These are phyloP conservation scores for Cutaneotrichosporon cutaneum DNA, from an alignment of 1,284 basidiomycete species.

Conservation along the genomic window DNA sequence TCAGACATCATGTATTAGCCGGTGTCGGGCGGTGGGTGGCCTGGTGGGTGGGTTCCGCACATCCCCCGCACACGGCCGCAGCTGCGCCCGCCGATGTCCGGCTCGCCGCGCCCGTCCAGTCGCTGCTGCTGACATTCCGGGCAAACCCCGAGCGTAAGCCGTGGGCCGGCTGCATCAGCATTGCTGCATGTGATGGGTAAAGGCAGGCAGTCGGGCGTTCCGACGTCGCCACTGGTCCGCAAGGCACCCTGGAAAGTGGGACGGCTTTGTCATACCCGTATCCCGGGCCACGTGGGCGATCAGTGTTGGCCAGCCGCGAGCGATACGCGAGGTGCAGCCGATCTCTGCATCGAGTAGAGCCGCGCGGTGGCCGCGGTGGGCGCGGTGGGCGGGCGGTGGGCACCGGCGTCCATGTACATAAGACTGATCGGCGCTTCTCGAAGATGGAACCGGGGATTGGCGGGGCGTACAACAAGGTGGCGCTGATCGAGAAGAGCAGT, in stretches of 20 bases:
- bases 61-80: no score
- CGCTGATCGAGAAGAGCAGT: no score
- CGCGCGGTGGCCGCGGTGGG: background rate
- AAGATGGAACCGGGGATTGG: background rate
- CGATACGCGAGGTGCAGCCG: no score
- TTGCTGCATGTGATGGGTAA: no score
- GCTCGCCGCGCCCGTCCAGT: no score
- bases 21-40: no score
- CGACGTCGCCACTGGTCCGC: background rate
- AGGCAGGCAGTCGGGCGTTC: no score
- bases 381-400: background rate
- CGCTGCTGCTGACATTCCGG: background rate
- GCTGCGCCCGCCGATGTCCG: no score
- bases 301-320: no score
- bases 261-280: constrained; percentile 17
- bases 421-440: background rate
- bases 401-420: background rate
- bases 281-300: background rate
- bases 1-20: no score
- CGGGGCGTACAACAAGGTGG: no score
- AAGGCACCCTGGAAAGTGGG: background rate
- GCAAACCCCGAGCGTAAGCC: background rate
- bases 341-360: background rate
- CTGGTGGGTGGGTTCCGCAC: no score
- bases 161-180: background rate